Base-by-base conservation (phyloP, 176 grass and related monocot species). In the Thinopyrum elongatum region DNA sequence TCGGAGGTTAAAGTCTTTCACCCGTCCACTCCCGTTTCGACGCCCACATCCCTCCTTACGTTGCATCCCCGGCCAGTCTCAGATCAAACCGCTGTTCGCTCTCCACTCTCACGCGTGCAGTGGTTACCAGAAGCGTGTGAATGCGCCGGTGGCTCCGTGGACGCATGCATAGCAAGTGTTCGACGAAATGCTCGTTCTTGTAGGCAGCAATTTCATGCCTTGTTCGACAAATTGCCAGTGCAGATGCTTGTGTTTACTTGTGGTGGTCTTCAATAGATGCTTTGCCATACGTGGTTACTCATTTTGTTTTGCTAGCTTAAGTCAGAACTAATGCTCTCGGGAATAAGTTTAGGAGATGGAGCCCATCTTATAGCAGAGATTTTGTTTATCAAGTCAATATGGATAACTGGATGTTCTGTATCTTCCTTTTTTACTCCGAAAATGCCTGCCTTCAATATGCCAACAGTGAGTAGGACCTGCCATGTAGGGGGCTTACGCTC, bases 1-100 rank as follows among this genome's bases (percentile, higher is more conserved):
- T 90, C 59, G 89, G 84, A 83, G 89, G 89, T 83, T 12, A 21
- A 53, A 61, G 7, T 63, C 19, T 82, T 82, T 29, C 41, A 10
- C 13, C 41, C 71, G 1, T 44, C 44, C 26, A 46, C 19, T 58
- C 23, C 1, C 4, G 2, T 55, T 27, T 47, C 57, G 39, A 28
- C 65, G 44, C n/a, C 9, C 55, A 30, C 63, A 14, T 28, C 8
- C 51, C 38, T 39, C 0, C 23, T 47, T 17, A 2, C 23, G 2
- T 27, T 8, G 7, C 30, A 17, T 53, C 57, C 33, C 19, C 19
- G 6, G 53, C 53, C 53, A 57, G 4, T 53, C 49, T 19, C 57
- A 53, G 12, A 44, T 34, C n/a, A 22, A 21, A 10, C 27, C 41
- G 53, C 11, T 83, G 66, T 0, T 35, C 31, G 4, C 2, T 42